Evolutionary conservation across 73 alveolate species (phyloP).

Genomic region (Tetrahymena malaccensis): DNA sequence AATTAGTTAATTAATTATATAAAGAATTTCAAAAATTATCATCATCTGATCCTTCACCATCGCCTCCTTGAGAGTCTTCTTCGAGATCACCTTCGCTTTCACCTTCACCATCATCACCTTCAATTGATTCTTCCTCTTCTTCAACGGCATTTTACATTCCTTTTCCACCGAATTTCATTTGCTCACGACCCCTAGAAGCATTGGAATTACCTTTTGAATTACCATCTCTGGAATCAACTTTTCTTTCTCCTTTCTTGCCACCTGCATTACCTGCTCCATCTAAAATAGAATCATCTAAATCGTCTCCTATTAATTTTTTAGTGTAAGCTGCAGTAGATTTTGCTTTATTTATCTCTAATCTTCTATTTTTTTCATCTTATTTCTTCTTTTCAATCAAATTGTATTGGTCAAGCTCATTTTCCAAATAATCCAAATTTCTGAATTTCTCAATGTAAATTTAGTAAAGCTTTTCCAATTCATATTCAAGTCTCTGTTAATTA

Average conservation of each 20-base stretch:
- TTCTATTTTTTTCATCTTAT: slow-evolving; percentile 15
- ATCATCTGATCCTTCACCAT: slow-evolving; percentile 25
- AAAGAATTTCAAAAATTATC: not conserved
- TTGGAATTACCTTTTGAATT: too few relatives aligned
- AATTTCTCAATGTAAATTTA: slow-evolving; percentile 87
- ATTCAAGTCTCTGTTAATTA: not conserved
- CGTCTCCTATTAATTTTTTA: not conserved
- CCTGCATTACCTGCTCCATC: not conserved
- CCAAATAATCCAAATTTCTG: slow-evolving; percentile 89
- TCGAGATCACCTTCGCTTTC: slow-evolving; percentile 51
- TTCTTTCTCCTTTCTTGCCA: not conserved
- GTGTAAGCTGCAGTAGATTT: too few relatives aligned
- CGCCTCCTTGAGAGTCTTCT: not conserved
- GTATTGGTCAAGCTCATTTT: slow-evolving; percentile 77
- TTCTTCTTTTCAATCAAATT: slow-evolving; percentile 50
- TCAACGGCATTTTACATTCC: too few relatives aligned
- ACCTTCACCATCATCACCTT: slow-evolving; percentile 43
- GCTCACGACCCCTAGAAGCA: too few relatives aligned
- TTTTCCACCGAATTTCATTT: too few relatives aligned
- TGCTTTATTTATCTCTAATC: not conserved
- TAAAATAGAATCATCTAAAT: not conserved
- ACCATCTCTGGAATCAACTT: not conserved
- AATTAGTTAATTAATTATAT: too few relatives aligned
- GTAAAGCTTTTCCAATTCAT: slow-evolving; percentile 78
- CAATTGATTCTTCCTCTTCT: not conserved